phyloP scores from a whole-genome alignment of 2,329 filamentous ascomycete genomes.

The Basipetospora chlamydospora region DNA sequence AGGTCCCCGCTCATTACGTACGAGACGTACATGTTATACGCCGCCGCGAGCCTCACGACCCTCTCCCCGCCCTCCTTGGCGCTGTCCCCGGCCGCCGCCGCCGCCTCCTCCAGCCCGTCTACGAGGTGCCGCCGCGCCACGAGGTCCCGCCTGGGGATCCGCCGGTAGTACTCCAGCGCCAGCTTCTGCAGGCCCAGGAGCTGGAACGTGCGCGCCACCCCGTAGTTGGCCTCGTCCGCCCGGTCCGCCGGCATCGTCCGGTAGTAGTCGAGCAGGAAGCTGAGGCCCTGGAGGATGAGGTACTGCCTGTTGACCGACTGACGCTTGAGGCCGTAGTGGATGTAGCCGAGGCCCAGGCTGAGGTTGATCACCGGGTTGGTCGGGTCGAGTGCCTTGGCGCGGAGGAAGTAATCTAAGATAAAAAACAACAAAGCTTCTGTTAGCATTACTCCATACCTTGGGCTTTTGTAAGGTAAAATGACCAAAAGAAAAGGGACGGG shows the following conservation, averaged over 20 bases:
- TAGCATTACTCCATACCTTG: background rate
- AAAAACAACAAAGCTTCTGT: no score
- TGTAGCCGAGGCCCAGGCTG: constrained; percentile 67
- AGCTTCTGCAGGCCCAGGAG: constrained; percentile 6
- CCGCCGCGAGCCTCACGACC: constrained; percentile 2
- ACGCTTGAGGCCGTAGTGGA: constrained; percentile 79
- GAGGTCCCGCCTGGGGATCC: background rate
- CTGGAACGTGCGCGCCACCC: constrained; percentile 4
- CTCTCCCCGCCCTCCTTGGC: constrained; percentile 2
- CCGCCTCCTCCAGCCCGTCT: background rate
- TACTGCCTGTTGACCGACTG: constrained; percentile 85
- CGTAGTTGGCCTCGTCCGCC: constrained; percentile 5
- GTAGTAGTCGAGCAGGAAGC: constrained; percentile 60
- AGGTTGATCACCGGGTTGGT: constrained; percentile 67
- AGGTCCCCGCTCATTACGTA: constrained; percentile 5
- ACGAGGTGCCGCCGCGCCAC: background rate
- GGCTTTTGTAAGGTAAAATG: background rate
- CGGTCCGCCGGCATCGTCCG: constrained; percentile 32
- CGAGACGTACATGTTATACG: constrained; percentile 5
- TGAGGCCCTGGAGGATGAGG: constrained; percentile 69
- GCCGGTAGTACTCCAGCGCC: constrained; percentile 3
- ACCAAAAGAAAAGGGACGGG: background rate
- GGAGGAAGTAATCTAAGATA: constrained; percentile 71
- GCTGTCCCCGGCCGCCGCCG: background rate
- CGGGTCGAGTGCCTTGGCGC: constrained; percentile 60